Conservation (phyloP, 78 protist species). For the Chrysochromulina tobinii region DNA sequence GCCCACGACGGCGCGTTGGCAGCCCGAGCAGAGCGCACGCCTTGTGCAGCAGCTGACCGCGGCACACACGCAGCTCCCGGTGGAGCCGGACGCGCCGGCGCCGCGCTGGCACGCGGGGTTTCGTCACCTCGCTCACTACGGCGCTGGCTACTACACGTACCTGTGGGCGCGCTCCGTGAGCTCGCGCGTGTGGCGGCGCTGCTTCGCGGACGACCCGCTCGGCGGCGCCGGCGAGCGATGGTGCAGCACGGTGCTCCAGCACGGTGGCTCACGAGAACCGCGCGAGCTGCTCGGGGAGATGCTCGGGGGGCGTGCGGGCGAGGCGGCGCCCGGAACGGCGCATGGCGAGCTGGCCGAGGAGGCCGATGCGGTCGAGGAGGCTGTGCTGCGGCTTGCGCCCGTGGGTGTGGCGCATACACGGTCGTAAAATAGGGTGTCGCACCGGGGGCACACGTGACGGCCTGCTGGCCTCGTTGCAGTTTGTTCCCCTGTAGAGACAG, state of each 20-base stretch:
- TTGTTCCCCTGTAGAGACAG: too few species aligned
- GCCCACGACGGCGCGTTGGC: too few species aligned
- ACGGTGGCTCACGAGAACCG: background rate
- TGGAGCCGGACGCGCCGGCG: background rate
- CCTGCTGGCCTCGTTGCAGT: too few species aligned
- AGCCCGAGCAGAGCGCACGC: too few species aligned
- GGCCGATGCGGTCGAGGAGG: too few species aligned
- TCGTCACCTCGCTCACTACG: background rate
- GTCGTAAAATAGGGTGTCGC: too few species aligned
- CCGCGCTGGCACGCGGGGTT: background rate
- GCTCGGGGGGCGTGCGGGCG: background rate
- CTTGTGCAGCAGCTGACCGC: too few species aligned
- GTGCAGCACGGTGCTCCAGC: background rate
- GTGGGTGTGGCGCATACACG: too few species aligned
- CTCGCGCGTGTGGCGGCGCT: background rate
- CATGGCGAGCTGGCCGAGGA: too few species aligned
- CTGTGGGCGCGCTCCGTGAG: background rate
- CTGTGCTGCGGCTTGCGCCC: too few species aligned
- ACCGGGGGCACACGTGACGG: too few species aligned
- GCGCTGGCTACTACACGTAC: slow-evolving; percentile 47
- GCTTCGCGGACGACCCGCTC: background rate
- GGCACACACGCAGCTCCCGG: background rate
- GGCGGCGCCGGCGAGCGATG: background rate
- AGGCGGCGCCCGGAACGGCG: too few species aligned
- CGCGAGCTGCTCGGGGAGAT: background rate